These are phyloP conservation scores for Solanum rostratum DNA, from an alignment of 257 asterid genomes.

Conservation along the genomic window DNA sequence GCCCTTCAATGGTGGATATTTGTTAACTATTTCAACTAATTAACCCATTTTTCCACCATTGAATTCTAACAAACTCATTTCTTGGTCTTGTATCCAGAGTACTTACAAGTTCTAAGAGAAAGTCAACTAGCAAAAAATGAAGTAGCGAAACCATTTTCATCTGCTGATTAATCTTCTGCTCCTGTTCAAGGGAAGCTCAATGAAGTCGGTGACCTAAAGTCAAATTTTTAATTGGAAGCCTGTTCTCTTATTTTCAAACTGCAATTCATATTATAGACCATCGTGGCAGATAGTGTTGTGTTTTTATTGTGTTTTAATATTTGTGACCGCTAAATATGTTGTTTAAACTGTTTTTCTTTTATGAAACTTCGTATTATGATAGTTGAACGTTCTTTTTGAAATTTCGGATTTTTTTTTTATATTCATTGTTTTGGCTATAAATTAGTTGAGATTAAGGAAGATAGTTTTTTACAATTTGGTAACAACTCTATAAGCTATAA, in stretches of 20 bases:
- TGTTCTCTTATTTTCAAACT: not conserved
- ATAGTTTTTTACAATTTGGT: not conserved
- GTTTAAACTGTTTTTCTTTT: not conserved
- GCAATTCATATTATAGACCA: not conserved
- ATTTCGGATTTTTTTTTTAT: too few relatives aligned
- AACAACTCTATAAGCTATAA: not conserved
- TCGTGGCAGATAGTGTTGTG: not conserved
- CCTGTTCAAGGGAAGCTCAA: not conserved
- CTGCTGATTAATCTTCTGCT: not conserved
- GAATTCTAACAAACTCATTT: not conserved
- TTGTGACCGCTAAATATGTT: not conserved
- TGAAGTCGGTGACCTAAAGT: not conserved
- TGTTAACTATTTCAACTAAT: too few relatives aligned
- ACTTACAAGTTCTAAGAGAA: conserved; percentile 54
- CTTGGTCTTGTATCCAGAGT: conserved; percentile 19
- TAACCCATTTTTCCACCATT: too few relatives aligned
- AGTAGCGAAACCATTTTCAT: conserved; percentile 21
- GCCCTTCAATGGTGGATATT: conserved; percentile 56
- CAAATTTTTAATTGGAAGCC: not conserved
- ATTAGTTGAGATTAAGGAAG: not conserved
- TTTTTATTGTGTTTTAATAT: not conserved
- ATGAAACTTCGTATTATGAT: not conserved
- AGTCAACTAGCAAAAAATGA: conserved; percentile 47
- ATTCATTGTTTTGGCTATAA: too few relatives aligned
- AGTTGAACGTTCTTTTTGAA: not conserved